These are phyloP conservation scores for Leishmania martiniquensis DNA, from an alignment of 208 protist species.

Conservation along the genomic window DNA sequence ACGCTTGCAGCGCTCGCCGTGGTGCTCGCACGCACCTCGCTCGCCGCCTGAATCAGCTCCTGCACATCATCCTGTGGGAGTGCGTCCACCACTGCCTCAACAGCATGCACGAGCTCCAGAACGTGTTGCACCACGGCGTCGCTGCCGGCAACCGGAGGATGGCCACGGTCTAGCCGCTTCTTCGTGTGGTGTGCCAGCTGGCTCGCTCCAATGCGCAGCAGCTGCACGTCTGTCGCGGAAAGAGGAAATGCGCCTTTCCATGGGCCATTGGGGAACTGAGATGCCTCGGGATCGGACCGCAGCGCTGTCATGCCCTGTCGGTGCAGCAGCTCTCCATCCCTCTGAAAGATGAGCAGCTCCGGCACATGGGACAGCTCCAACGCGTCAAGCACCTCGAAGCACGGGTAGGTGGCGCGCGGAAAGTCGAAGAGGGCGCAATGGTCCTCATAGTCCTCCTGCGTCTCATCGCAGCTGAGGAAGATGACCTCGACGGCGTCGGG, in stretches of 20 bases:
- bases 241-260: slow-evolving; percentile 53
- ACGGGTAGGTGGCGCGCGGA: slow-evolving; percentile 50
- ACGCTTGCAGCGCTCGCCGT: slow-evolving; percentile 4
- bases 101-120: slow-evolving; percentile 42
- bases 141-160: slow-evolving; percentile 17
- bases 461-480: slow-evolving; percentile 60
- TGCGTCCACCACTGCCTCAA: slow-evolving; percentile 37
- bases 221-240: slow-evolving; percentile 47
- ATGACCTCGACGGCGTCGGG: slow-evolving; percentile 38
- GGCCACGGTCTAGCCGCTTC: slow-evolving; percentile 37
- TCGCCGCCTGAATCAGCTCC: slow-evolving; percentile 17
- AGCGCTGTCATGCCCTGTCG: slow-evolving; percentile 59
- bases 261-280: slow-evolving; percentile 44
- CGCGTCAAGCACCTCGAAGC: slow-evolving; percentile 25
- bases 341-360: slow-evolving; percentile 56
- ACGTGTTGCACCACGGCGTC: slow-evolving; percentile 33
- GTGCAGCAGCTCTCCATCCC: slow-evolving; percentile 55
- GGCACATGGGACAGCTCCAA: slow-evolving; percentile 42
- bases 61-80: slow-evolving; percentile 49
- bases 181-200: slow-evolving; percentile 66
- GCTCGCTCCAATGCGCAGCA: slow-evolving; percentile 44
- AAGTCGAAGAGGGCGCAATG: slow-evolving; percentile 47
- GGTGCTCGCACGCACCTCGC: slow-evolving; percentile 11
- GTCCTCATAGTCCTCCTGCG: slow-evolving; percentile 42
- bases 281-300: slow-evolving; percentile 52